Percentiles rank a stretch among this genome's conserved stretches.
phyloP scores from a whole-genome alignment of 495 filamentous ascomycete species.

The Lentithecium fluviatile region DNA sequence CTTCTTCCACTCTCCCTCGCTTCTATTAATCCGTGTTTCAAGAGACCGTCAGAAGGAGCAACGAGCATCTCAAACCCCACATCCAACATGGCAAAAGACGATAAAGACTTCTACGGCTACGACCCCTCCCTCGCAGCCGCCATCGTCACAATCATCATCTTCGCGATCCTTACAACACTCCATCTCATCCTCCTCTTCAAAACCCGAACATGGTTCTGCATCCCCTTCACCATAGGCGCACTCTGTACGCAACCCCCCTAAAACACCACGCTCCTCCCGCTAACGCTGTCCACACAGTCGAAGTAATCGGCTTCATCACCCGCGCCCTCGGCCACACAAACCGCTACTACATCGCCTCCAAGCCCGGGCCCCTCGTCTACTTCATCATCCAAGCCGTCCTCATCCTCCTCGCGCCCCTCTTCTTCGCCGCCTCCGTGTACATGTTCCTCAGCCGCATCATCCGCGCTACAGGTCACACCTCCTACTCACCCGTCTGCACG shows the following conservation, averaged over 20 bases:
- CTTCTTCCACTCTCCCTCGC: too few species aligned
- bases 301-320: conserved; percentile 24
- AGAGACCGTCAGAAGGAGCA: not conserved
- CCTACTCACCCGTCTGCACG: conserved; percentile 31
- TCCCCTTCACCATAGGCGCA: conserved; percentile 18
- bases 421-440: conserved; percentile 42
- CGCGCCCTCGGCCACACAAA: conserved; percentile 10
- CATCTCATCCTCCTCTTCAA: conserved; percentile 9
- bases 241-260: conserved; percentile 5
- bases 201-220: conserved; percentile 26
- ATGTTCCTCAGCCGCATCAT: conserved; percentile 43
- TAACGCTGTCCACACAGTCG: conserved; percentile 10
- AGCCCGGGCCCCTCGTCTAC: too few species aligned
- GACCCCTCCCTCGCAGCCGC: conserved; percentile 8
- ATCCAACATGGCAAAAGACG: conserved; percentile 2
- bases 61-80: not conserved
- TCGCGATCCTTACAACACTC: not conserved
- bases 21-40: too few species aligned
- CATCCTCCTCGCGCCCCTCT: conserved; percentile 40
- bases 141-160: conserved; percentile 1
- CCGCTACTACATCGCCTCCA: conserved; percentile 2
- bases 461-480: conserved; percentile 13
- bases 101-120: conserved; percentile 10
- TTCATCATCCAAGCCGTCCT: conserved; percentile 39
- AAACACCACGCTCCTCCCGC: not conserved